A percentile compares a stretch with the other conserved stretches of the same genome.
These are phyloP conservation scores for Cryomyces antarcticus DNA, from an alignment of 495 filamentous ascomycete genomes.

Conservation along the genomic window DNA sequence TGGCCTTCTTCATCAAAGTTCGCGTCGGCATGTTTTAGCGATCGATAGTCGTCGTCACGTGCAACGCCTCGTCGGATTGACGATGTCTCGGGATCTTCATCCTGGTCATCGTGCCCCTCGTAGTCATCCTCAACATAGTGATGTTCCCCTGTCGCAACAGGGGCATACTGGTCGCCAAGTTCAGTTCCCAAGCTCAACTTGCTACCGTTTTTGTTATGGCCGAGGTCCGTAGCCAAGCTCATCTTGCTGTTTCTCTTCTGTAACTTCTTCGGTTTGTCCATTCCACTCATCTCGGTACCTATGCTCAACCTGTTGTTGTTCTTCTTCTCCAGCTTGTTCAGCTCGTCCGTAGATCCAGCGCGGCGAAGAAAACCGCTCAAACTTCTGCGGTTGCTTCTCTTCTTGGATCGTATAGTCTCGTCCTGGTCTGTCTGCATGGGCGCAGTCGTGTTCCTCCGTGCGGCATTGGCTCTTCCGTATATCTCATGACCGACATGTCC, in stretches of 20 bases:
- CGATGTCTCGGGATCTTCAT: no score
- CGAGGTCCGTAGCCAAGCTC: slow-evolving; percentile 1
- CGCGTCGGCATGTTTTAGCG: no score
- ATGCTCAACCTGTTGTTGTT: slow-evolving; percentile 6
- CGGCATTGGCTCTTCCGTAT: slow-evolving; percentile 11
- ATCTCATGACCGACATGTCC: slow-evolving; percentile 29
- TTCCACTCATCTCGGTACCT: slow-evolving; percentile 2
- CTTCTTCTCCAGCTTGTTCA: slow-evolving; percentile 14
- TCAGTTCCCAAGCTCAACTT: background rate
- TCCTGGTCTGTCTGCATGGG: slow-evolving; percentile 1
- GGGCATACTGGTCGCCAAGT: background rate
- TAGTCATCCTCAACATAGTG: background rate
- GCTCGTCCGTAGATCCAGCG: slow-evolving; percentile 2
- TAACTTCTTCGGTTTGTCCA: slow-evolving; percentile 11
- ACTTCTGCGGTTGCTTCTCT: slow-evolving; percentile 10
- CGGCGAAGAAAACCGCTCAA: slow-evolving; percentile 9
- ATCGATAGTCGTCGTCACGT: background rate
- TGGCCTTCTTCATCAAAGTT: slow-evolving; percentile 8
- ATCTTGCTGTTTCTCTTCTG: slow-evolving; percentile 15
- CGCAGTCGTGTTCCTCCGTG: slow-evolving; percentile 2
- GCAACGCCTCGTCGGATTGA: background rate
- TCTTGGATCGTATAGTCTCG: background rate
- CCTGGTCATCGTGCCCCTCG: background rate
- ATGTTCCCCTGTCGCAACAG: background rate
- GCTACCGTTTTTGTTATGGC: background rate